These are phyloP conservation scores for Liriodendron chinense DNA, from an alignment of 164 flowering plant species.

Conservation along the genomic window DNA sequence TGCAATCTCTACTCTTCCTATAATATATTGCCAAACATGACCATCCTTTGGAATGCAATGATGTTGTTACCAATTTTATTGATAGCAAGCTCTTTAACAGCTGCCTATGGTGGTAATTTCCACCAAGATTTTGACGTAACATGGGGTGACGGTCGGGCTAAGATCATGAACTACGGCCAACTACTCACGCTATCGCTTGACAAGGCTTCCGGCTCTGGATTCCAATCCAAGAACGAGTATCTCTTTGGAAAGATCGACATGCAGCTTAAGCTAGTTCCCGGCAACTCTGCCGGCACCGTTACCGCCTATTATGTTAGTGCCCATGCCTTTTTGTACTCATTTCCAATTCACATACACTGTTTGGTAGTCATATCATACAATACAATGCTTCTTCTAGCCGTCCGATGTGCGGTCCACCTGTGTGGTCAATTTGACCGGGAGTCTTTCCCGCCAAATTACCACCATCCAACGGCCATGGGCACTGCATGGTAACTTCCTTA, in stretches of 20 bases:
- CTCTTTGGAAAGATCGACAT: constrained; percentile 11
- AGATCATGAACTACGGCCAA: background rate
- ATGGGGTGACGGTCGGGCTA: constrained; percentile 6
- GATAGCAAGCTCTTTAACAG: background rate
- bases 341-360: background rate
- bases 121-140: constrained; percentile 1
- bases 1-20: too few relatives aligned
- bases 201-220: constrained; percentile 9
- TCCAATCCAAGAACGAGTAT: constrained; percentile 8
- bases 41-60: too few relatives aligned
- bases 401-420: too few relatives aligned
- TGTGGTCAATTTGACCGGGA: too few relatives aligned
- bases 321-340: background rate
- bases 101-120: constrained; percentile 8
- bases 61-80: background rate
- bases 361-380: too few relatives aligned
- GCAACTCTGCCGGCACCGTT: constrained; percentile 18
- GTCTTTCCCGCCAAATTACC: too few relatives aligned
- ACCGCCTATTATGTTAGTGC: constrained; percentile 6
- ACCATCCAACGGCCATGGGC: too few relatives aligned
- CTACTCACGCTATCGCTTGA: constrained; percentile 8
- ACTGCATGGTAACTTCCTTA: too few relatives aligned
- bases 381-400: too few relatives aligned
- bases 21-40: too few relatives aligned
- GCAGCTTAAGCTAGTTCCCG: constrained; percentile 10